Evolutionary conservation across 768 basidiomycete species (phyloP).

Genomic region (Leccinellum rugosiceps): DNA sequence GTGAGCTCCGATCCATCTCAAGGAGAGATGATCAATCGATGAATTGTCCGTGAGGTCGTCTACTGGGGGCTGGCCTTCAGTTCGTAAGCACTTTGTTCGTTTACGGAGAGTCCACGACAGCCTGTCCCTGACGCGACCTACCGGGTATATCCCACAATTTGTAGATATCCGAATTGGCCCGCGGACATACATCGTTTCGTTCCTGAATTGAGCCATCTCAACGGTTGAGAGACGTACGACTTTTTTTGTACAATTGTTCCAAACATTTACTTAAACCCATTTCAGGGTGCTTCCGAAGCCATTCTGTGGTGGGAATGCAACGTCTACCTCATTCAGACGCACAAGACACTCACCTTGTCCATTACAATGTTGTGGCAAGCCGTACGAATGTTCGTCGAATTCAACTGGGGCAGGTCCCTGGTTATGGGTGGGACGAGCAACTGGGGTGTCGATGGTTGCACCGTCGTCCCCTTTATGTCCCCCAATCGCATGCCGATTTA

Average conservation of each 20-base stretch:
- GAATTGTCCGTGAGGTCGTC: not conserved
- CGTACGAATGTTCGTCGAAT: not conserved
- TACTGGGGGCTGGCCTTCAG: not conserved
- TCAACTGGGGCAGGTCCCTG: not conserved
- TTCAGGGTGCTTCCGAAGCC: not conserved
- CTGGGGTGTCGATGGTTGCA: not conserved
- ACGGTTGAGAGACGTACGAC: not conserved
- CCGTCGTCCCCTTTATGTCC: not conserved
- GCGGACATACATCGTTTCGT: not conserved
- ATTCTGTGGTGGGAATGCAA: not conserved
- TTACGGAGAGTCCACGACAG: not conserved
- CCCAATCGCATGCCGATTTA: not conserved
- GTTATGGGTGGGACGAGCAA: not conserved
- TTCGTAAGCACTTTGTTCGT: not conserved
- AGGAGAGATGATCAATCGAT: not conserved
- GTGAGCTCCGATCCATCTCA: not conserved
- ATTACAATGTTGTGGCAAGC: not conserved
- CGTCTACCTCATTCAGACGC: not conserved
- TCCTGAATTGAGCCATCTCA: not conserved
- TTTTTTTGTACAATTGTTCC: not conserved
- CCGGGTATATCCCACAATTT: not conserved
- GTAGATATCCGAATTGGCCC: not conserved
- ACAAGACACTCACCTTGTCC: not conserved
- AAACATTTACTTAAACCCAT: not conserved
- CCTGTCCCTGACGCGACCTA: not conserved